Evolutionary conservation across 345 rosid species (phyloP).

Genomic region (Eucalyptus erythrocorys): DNA sequence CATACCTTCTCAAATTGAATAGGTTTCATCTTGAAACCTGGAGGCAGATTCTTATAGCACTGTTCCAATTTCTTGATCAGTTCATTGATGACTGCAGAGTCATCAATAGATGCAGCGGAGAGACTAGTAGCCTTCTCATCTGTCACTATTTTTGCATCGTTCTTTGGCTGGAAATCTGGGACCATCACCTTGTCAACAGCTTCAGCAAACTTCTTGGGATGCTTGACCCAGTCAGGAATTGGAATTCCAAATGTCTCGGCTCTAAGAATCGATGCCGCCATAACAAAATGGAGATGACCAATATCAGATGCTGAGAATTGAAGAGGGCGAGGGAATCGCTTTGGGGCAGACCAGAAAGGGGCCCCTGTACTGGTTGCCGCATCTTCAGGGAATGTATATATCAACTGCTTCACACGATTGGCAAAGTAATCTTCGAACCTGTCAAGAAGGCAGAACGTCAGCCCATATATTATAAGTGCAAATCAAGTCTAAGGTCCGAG

Average conservation of each 20-base stretch:
- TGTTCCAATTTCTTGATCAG: constrained; percentile 53
- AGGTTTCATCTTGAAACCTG: constrained; percentile 74
- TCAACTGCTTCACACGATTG: constrained; percentile 80
- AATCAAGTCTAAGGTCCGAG: neutral
- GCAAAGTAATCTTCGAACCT: constrained; percentile 94
- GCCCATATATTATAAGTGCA: neutral
- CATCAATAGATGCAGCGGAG: constrained; percentile 74
- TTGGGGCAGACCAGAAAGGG: constrained; percentile 99
- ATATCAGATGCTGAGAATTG: constrained; percentile 56
- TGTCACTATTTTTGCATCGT: constrained; percentile 70
- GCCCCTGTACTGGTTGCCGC: constrained; percentile 86
- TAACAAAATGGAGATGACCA: constrained; percentile 55
- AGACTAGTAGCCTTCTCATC: constrained; percentile 89
- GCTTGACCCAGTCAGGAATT: constrained; percentile 72
- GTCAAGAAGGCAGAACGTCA: neutral
- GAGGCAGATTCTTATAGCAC: constrained; percentile 40
- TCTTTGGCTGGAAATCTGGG: constrained; percentile 85
- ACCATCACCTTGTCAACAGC: constrained; percentile 70
- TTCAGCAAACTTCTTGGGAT: constrained; percentile 44
- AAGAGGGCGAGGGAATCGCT: constrained; percentile 85
- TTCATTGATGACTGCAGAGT: constrained; percentile 64
- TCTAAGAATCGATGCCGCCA: constrained; percentile 74
- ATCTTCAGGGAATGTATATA: constrained; percentile 89
- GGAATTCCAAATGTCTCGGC: constrained; percentile 93
- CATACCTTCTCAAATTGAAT: constrained; percentile 96